These are phyloP conservation scores for Gyrodon lividus DNA, from an alignment of 768 basidiomycete species.

Conservation along the genomic window DNA sequence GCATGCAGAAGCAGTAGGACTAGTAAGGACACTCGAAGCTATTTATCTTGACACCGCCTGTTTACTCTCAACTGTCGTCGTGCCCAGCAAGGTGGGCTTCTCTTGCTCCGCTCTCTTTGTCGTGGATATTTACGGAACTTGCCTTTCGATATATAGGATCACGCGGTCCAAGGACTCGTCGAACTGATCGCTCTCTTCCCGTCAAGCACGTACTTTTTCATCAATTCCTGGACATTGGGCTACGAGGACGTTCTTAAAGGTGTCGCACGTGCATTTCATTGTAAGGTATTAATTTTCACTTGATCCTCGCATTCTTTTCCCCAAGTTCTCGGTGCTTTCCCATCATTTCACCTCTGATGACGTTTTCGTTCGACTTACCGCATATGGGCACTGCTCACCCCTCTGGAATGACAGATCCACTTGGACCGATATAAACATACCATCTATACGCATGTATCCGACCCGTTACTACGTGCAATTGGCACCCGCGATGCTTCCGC, in stretches of 20 bases:
- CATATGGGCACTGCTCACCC: conserved; percentile 13
- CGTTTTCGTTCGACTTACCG: not conserved
- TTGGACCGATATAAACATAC: conserved; percentile 84
- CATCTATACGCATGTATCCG: conserved; percentile 57
- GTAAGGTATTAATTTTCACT: conserved; percentile 41
- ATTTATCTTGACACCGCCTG: conserved; percentile 85
- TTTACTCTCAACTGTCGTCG: conserved; percentile 47
- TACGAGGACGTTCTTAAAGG: conserved; percentile 90
- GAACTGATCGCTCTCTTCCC: conserved; percentile 71
- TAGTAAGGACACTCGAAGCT: conserved; percentile 59
- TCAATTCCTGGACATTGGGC: conserved; percentile 96
- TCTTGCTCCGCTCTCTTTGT: not conserved
- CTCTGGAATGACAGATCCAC: conserved; percentile 59
- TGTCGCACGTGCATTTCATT: conserved; percentile 63
- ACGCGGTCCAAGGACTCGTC: conserved; percentile 65
- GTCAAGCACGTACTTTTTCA: conserved; percentile 68
- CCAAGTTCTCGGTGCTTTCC: not conserved
- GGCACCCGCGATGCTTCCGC: conserved; percentile 56
- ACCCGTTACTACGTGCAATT: conserved; percentile 60
- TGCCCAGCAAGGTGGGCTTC: conserved; percentile 59
- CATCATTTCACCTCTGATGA: not conserved
- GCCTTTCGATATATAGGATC: conserved; percentile 42
- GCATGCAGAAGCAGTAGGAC: conserved; percentile 20
- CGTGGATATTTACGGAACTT: not conserved
- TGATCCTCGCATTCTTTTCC: not conserved